phyloP scores from a whole-genome alignment of 169 alveolate genomes.

The Plasmodium malariae region DNA sequence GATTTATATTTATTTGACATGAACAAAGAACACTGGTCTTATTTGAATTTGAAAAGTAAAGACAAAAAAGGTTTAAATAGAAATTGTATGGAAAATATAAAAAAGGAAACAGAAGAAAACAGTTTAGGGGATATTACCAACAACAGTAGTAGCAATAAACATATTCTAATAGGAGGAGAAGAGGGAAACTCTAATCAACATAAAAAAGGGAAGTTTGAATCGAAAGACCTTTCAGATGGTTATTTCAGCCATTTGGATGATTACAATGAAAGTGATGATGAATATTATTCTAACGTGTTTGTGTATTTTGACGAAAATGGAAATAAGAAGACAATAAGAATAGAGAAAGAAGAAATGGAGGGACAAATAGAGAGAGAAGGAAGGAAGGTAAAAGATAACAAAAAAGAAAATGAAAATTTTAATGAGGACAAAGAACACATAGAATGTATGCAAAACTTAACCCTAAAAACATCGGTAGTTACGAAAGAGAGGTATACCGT shows the following conservation, averaged over 20 bases:
- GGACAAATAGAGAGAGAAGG: slow-evolving; percentile 77
- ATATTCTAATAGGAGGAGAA: slow-evolving; percentile 7
- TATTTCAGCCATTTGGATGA: slow-evolving; percentile 16
- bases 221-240: slow-evolving; percentile 30
- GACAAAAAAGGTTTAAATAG: slow-evolving; percentile 12
- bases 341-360: slow-evolving; percentile 14
- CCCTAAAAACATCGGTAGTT: slow-evolving; percentile 25
- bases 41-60: slow-evolving; percentile 23
- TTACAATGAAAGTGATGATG: slow-evolving; percentile 43
- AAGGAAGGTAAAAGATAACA: slow-evolving; percentile 20
- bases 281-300: slow-evolving; percentile 42
- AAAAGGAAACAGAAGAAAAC: slow-evolving; percentile 26
- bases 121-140: background rate
- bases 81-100: slow-evolving; percentile 19
- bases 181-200: background rate
- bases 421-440: slow-evolving; percentile 3
- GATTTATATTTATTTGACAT: slow-evolving; percentile 85
- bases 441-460: slow-evolving; percentile 35
- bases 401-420: background rate
- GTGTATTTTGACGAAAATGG: slow-evolving; percentile 77
- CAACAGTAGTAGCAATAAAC: background rate
- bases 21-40: slow-evolving; percentile 78
- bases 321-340: slow-evolving; percentile 74
- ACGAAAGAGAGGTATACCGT: slow-evolving; percentile 76
- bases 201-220: background rate